Evolutionary conservation across 306 rosid species (phyloP).

Genomic region (Corylus avellana): DNA sequence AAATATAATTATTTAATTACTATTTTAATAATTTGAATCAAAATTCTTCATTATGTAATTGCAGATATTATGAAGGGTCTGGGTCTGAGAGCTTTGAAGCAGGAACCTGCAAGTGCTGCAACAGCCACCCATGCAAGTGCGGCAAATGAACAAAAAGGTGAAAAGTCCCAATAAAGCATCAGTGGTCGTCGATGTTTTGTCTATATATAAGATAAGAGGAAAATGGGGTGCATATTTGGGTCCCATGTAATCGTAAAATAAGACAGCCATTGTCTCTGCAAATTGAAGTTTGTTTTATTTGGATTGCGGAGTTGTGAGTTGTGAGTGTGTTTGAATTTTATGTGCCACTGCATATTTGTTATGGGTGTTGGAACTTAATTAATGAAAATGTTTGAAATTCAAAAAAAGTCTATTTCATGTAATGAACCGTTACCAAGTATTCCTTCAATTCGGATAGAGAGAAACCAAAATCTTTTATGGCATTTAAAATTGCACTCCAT

Average conservation of each 20-base stretch:
- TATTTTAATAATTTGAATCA: too few relatives aligned
- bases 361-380: not conserved
- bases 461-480: too few relatives aligned
- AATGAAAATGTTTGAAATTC: not conserved
- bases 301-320: not conserved
- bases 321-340: not conserved
- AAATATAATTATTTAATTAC: too few relatives aligned
- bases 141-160: conserved; percentile 26
- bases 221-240: not conserved
- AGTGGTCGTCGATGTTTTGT: not conserved
- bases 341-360: not conserved
- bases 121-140: conserved; percentile 22
- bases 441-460: too few relatives aligned
- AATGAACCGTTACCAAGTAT: too few relatives aligned
- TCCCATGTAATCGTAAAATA: not conserved
- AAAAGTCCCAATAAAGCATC: not conserved
- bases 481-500: too few relatives aligned
- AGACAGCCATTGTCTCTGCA: not conserved
- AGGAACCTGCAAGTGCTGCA: conserved; percentile 37
- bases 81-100: conserved; percentile 40
- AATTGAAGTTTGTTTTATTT: not conserved
- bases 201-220: not conserved
- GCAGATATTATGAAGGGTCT: conserved; percentile 16
- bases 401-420: not conserved
- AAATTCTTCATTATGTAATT: too few relatives aligned